Evolutionary conservation across 1,139 yeast genomes (phyloP).

Genomic region (Tardiomyces blankii): DNA sequence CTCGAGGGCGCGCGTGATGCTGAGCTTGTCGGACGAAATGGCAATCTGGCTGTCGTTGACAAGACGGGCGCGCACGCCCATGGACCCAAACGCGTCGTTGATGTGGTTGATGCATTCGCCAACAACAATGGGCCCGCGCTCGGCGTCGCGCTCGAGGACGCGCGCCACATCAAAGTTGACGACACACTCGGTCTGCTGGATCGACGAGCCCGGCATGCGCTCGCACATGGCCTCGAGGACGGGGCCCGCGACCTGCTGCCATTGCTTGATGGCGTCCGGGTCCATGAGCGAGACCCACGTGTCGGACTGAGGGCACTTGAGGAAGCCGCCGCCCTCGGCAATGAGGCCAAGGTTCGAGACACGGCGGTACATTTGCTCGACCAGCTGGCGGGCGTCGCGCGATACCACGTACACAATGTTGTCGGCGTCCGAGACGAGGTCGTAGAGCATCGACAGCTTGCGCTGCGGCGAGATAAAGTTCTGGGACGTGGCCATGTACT

Average conservation of each 20-base stretch:
- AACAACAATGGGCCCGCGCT: slow-evolving; percentile 53
- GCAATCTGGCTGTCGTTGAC: slow-evolving; percentile 52
- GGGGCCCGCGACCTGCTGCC: slow-evolving; percentile 54
- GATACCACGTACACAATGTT: slow-evolving; percentile 68
- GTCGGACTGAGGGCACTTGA: slow-evolving; percentile 32
- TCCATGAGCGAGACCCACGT: slow-evolving; percentile 61
- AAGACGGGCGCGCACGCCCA: slow-evolving; percentile 69
- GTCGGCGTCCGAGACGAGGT: slow-evolving; percentile 38
- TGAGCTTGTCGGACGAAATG: slow-evolving; percentile 30
- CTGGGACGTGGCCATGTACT: neutral
- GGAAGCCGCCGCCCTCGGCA: slow-evolving; percentile 80
- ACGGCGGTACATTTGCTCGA: slow-evolving; percentile 59
- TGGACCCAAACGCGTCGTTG: slow-evolving; percentile 56
- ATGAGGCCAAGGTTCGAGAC: slow-evolving; percentile 65
- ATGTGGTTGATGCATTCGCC: slow-evolving; percentile 84
- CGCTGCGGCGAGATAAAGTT: slow-evolving; percentile 2
- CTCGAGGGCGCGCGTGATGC: slow-evolving; percentile 8
- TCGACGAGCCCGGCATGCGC: slow-evolving; percentile 65
- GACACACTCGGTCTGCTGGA: slow-evolving; percentile 64
- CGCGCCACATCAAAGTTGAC: slow-evolving; percentile 49
- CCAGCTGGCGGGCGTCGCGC: slow-evolving; percentile 47
- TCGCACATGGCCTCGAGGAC: slow-evolving; percentile 60
- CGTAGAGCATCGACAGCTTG: slow-evolving; percentile 25
- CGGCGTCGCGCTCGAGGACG: slow-evolving; percentile 41
- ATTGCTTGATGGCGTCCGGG: slow-evolving; percentile 36